Evolutionary conservation across 805 yeast genomes (phyloP).

Genomic region (Ogataea paraovalis): DNA sequence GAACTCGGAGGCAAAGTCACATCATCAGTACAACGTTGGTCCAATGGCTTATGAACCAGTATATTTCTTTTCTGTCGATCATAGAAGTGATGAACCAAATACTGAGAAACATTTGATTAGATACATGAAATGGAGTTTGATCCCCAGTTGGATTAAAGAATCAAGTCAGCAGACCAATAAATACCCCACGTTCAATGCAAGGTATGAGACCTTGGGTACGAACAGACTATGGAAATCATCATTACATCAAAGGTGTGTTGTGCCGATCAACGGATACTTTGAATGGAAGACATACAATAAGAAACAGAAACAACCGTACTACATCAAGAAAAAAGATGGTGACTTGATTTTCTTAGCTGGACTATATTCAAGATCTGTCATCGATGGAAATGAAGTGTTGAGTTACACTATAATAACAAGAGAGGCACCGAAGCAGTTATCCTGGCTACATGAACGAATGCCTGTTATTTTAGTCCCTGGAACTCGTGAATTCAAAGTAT

Average conservation of each 20-base stretch:
- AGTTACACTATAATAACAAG: constrained; percentile 75
- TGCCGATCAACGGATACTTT: constrained; percentile 79
- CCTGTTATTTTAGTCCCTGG: constrained; percentile 68
- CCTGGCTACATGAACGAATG: constrained; percentile 74
- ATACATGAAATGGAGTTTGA: constrained; percentile 76
- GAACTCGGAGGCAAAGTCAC: constrained; percentile 20
- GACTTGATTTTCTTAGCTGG: constrained; percentile 67
- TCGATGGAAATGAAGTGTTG: constrained; percentile 30
- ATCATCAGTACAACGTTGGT: constrained; percentile 52
- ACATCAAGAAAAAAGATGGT: constrained; percentile 48
- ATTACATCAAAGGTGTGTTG: constrained; percentile 56
- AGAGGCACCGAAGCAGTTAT: constrained; percentile 55
- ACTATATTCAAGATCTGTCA: constrained; percentile 31
- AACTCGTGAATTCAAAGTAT: constrained; percentile 50
- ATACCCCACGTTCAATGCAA: constrained; percentile 66
- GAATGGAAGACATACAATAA: constrained; percentile 58
- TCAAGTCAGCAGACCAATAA: constrained; percentile 28
- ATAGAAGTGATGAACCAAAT: neutral
- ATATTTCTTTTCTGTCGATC: constrained; percentile 21
- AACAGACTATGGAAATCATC: constrained; percentile 55
- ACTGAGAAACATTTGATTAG: constrained; percentile 26
- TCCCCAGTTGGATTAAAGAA: constrained; percentile 61
- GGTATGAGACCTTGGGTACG: constrained; percentile 55
- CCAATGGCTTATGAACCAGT: constrained; percentile 55
- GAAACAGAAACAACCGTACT: constrained; percentile 59